Evolutionary conservation across 1,284 basidiomycete genomes (phyloP).

Genomic region (Cutaneotrichosporon sp.): DNA sequence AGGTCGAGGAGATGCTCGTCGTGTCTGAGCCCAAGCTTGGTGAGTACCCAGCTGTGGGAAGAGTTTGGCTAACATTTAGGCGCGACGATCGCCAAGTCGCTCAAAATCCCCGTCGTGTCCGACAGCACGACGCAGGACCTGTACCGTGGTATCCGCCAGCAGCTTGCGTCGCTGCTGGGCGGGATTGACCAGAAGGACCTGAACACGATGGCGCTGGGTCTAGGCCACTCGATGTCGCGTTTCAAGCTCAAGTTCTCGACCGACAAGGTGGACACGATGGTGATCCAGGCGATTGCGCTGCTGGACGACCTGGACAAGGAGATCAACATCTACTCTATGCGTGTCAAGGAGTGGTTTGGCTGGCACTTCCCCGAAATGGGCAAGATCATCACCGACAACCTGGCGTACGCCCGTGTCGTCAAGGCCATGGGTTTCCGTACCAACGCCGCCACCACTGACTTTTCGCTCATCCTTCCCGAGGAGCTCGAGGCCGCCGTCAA

Average conservation of each 20-base stretch:
- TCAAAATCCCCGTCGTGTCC: slow-evolving; percentile 79
- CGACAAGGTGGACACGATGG: slow-evolving; percentile 99
- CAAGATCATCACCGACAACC: slow-evolving; percentile 95
- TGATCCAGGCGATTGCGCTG: slow-evolving; percentile 97
- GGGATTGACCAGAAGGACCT: slow-evolving; percentile 92
- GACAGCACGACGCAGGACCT: slow-evolving; percentile 69
- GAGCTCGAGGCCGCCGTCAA: slow-evolving; percentile 88
- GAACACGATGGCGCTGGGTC: slow-evolving; percentile 94
- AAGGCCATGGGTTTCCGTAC: slow-evolving; percentile 91
- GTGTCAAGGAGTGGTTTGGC: slow-evolving; percentile 99
- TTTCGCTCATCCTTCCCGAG: slow-evolving; percentile 86
- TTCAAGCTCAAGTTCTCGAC: slow-evolving; percentile 99
- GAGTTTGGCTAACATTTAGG: slow-evolving; percentile 49
- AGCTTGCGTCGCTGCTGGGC: slow-evolving; percentile 79
- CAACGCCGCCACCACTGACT: slow-evolving; percentile 78
- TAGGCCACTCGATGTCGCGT: slow-evolving; percentile 90
- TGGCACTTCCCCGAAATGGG: slow-evolving; percentile 99
- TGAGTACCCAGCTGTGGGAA: slow-evolving; percentile 51
- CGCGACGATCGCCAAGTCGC: slow-evolving; percentile 84
- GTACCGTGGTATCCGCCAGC: slow-evolving; percentile 90
- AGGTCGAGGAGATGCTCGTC: slow-evolving; percentile 72
- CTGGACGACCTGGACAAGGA: slow-evolving; percentile 99
- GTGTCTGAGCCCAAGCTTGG: slow-evolving; percentile 90
- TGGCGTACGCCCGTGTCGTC: slow-evolving; percentile 91
- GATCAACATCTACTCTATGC: slow-evolving; percentile 98